A percentile compares a stretch with the other conserved stretches of the same genome.
Conservation (phyloP, 2,329 filamentous ascomycete species). For the Ambrosiella beaveri region DNA sequence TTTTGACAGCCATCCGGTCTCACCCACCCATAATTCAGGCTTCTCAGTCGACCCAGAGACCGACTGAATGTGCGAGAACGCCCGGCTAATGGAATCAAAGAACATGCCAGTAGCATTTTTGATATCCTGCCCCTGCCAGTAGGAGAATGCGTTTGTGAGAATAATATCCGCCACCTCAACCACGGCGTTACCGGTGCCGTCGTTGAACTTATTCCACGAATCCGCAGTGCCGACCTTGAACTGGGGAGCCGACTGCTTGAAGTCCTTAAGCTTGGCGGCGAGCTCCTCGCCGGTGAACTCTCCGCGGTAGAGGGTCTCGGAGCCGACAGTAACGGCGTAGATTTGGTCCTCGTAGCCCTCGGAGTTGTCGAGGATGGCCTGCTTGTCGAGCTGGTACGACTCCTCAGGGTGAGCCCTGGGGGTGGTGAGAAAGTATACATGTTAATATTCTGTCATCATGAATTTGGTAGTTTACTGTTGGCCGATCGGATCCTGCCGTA, state of each 20-base stretch:
- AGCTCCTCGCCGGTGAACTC: constrained; percentile 46
- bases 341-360: constrained; percentile 38
- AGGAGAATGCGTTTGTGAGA: constrained; percentile 52
- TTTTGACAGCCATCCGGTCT: constrained; percentile 49
- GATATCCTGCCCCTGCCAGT: constrained; percentile 49
- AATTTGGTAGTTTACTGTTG: too few relatives aligned
- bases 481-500: too few relatives aligned
- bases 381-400: constrained; percentile 43
- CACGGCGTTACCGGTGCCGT: constrained; percentile 49
- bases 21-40: constrained; percentile 51
- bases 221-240: constrained; percentile 51
- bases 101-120: constrained; percentile 40
- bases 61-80: constrained; percentile 43
- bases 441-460: too few relatives aligned
- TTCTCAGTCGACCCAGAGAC: constrained; percentile 32
- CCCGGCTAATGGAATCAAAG: constrained; percentile 50
- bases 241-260: constrained; percentile 35
- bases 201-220: constrained; percentile 55
- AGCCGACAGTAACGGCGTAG: constrained; percentile 53
- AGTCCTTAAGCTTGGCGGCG: constrained; percentile 41
- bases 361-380: constrained; percentile 27
- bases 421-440: neutral
- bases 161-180: constrained; percentile 42
- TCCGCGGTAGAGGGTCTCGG: constrained; percentile 51
- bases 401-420: constrained; percentile 42